These are phyloP conservation scores for Penicillium longicatenatum DNA, from an alignment of 495 filamentous ascomycete species.

Conservation along the genomic window DNA sequence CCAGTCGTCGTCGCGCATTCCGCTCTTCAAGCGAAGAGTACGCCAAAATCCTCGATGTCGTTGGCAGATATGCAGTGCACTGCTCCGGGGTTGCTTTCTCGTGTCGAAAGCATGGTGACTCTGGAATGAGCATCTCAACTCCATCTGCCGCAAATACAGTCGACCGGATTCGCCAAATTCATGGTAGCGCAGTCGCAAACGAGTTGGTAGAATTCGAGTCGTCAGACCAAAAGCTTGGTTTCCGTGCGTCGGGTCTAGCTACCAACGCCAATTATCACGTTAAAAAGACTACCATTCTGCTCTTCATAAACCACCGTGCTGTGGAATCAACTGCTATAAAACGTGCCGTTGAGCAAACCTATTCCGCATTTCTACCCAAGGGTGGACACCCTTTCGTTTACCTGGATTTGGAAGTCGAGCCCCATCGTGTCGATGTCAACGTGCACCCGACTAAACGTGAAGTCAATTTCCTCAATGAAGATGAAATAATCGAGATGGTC, in stretches of 20 bases:
- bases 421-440: constrained; percentile 93
- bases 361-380: constrained; percentile 88
- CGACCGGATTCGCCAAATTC: constrained; percentile 88
- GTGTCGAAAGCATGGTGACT: constrained; percentile 94
- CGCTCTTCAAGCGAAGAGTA: constrained; percentile 93
- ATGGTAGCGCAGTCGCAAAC: constrained; percentile 83
- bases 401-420: constrained; percentile 90
- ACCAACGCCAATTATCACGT: constrained; percentile 97
- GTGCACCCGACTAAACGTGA: constrained; percentile 97
- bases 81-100: constrained; percentile 89
- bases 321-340: constrained; percentile 91
- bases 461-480: constrained; percentile 97
- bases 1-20: constrained; percentile 85
- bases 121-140: constrained; percentile 77
- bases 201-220: constrained; percentile 80
- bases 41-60: constrained; percentile 94
- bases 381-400: constrained; percentile 94
- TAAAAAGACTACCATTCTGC: constrained; percentile 83
- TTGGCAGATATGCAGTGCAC: constrained; percentile 94
- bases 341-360: constrained; percentile 89
- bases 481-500: constrained; percentile 90
- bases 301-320: constrained; percentile 98
- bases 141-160: constrained; percentile 66
- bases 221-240: constrained; percentile 76
- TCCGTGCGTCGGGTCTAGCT: constrained; percentile 76